Evolutionary conservation across 2,329 filamentous ascomycete genomes (phyloP), one percentile per base, ranked within the genome.

Genomic region (Colletotrichum cuscutae): DNA sequence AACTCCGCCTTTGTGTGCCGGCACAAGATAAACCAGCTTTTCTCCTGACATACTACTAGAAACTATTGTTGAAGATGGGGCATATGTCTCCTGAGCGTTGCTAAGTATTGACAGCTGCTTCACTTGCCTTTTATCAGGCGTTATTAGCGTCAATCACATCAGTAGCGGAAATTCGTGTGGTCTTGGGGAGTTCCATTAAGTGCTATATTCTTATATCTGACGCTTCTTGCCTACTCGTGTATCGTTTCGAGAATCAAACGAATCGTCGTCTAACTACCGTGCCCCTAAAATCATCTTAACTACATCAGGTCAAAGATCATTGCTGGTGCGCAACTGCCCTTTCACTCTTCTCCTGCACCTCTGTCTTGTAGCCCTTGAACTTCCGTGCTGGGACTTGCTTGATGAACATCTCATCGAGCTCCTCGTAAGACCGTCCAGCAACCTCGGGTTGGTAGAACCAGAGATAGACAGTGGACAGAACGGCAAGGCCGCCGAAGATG

Each of bases 381-480:
- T 76, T 13, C 37, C 77, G 75, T 11, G 77, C 72, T 4, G 77
- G 76, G 19, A 79, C 70, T 59, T 74, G 69, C 19, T 75, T 75
- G 13, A 66, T 73, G 22, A 76, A 77, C 58, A 77, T 75, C 49
- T 77, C 76, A 26, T 78, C 76, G 13, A 78, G 75, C 66, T 78
- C 77, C 9, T 75, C 72, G 26, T 75, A 77, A 3, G 73, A 75
- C 8, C 76, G 67, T 13, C 74, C 75, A 3, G 75, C 65, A 15
- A 78, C 80, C 68, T 81, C 78, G 6, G 85, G 85, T 80, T 83
- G 78, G 52, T 74, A 79, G 22, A 79, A 77, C 75, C 77, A 76
- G 8, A 84, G 42, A 65, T 77, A 82, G n/a, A 80, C 71, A 7
- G 77, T 76, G 30, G 72, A 78, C 24, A 80, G 24, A 2, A 80